Conservation (phyloP, 108 stramenopile species). For the Pseudonitzschia multistriata region DNA sequence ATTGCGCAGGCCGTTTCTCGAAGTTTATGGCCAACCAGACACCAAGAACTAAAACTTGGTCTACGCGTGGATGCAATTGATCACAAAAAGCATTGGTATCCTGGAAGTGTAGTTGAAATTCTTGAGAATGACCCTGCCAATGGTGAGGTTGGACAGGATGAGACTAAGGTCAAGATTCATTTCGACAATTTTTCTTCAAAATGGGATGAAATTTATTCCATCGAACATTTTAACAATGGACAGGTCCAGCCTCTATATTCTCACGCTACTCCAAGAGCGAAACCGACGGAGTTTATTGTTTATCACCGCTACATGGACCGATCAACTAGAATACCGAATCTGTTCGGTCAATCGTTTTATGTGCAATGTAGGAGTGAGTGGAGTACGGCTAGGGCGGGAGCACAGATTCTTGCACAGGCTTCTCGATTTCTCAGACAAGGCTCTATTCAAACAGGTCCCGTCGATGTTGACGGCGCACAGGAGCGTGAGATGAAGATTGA, state of each 20-base stretch:
- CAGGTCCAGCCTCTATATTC: constrained; percentile 77
- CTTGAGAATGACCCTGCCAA: constrained; percentile 31
- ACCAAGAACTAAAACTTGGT: constrained; percentile 75
- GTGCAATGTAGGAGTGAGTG: constrained; percentile 82
- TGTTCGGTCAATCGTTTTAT: constrained; percentile 77
- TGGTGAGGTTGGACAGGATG: constrained; percentile 20
- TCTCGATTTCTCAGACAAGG: constrained; percentile 56
- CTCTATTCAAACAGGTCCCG: constrained; percentile 9
- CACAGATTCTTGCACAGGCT: constrained; percentile 85
- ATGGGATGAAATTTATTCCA: constrained; percentile 90
- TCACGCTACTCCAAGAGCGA: constrained; percentile 62
- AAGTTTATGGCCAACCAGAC: constrained; percentile 71
- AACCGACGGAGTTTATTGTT: constrained; percentile 79
- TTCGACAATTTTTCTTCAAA: constrained; percentile 91
- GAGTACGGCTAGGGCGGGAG: constrained; percentile 88
- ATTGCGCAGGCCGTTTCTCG: constrained; percentile 76
- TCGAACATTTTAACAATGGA: constrained; percentile 73
- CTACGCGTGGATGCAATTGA: constrained; percentile 94
- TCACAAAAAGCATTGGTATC: constrained; percentile 84
- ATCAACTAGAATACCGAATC: constrained; percentile 33
- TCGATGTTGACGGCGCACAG: constrained; percentile 32
- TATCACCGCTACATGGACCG: constrained; percentile 62
- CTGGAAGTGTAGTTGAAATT: constrained; percentile 85
- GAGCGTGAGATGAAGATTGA: constrained; percentile 34
- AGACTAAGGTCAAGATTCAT: constrained; percentile 75